Conservation (phyloP, 2,329 filamentous ascomycete species). For the Emericellopsis atlantica region DNA sequence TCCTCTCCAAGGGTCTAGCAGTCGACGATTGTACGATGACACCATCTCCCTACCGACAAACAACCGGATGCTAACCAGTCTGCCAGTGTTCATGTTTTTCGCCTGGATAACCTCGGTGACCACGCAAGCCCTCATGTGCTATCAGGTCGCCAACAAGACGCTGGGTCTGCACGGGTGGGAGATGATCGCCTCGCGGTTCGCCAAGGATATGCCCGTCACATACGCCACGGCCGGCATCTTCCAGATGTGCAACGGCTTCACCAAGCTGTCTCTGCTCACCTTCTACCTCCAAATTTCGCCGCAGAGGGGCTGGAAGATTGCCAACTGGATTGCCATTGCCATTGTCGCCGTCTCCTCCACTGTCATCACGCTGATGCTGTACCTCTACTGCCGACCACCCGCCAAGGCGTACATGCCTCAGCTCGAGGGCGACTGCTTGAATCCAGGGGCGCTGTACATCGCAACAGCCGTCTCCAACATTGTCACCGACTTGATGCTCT, state of each 20-base stretch:
- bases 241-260: constrained; percentile 18
- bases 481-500: constrained; percentile 31
- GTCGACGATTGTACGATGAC: constrained; percentile 11
- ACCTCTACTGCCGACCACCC: constrained; percentile 11
- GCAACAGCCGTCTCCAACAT: constrained; percentile 33
- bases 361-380: constrained; percentile 10
- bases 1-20: constrained; percentile 10
- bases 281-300: constrained; percentile 24
- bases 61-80: not conserved
- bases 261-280: constrained; percentile 21
- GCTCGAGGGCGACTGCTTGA: constrained; percentile 21
- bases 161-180: not conserved
- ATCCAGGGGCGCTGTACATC: constrained; percentile 32
- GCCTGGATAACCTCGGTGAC: not conserved
- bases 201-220: constrained; percentile 7
- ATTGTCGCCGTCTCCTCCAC: constrained; percentile 16
- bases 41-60: not conserved
- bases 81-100: constrained; percentile 5
- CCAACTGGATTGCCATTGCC: constrained; percentile 13
- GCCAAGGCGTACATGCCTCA: constrained; percentile 10
- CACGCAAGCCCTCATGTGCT: not conserved
- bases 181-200: not conserved
- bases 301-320: constrained; percentile 14
- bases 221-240: constrained; percentile 17
- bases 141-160: not conserved